Percentiles rank a stretch among this genome's conserved stretches.
Evolutionary conservation across 73 alveolate species (phyloP).

Genomic region (Halteria grandinella): DNA sequence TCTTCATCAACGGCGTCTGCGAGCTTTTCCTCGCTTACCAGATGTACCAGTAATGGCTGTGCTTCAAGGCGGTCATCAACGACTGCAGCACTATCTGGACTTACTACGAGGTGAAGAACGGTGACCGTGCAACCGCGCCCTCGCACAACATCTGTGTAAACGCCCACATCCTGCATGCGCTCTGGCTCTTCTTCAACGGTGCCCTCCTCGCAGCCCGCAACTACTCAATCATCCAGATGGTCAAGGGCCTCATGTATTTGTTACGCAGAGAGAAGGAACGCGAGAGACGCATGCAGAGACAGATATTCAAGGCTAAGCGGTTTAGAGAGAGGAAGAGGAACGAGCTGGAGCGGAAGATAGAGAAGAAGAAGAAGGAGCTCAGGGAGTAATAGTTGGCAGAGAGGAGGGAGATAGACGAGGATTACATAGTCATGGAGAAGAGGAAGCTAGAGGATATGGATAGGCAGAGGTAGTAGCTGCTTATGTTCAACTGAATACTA

Average conservation of each 20-base stretch:
- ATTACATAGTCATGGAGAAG: not conserved
- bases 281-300: not conserved
- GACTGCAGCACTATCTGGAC: constrained; percentile 24
- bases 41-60: not conserved
- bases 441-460: too few relatives aligned
- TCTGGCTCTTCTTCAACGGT: not conserved
- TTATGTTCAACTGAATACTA: too few relatives aligned
- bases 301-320: not conserved
- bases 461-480: too few relatives aligned
- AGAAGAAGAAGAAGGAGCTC: not conserved
- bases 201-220: not conserved
- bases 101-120: constrained; percentile 8
- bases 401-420: not conserved
- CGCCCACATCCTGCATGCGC: not conserved
- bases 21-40: not conserved
- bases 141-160: not conserved
- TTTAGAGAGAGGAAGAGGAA: not conserved
- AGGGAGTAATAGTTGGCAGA: not conserved
- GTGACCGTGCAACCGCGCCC: not conserved
- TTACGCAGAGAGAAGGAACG: not conserved
- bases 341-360: not conserved
- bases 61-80: constrained; percentile 15
- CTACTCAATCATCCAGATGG: not conserved
- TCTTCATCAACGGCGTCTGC: not conserved
- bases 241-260: not conserved